Conservation (phyloP, 768 basidiomycete genomes). For the Vararia minispora region DNA sequence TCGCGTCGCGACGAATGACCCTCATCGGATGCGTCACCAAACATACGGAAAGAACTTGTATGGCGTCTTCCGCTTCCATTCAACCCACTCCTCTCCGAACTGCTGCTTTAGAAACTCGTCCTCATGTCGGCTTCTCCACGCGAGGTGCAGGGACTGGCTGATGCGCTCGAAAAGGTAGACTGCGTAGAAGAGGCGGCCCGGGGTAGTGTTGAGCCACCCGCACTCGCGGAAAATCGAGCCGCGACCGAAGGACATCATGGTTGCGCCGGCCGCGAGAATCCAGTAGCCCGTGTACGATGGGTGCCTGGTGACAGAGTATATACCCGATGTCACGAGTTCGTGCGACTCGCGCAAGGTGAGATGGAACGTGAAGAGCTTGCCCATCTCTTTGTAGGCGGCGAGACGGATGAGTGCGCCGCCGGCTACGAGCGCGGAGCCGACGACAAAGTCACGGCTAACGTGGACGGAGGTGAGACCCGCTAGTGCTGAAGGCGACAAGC, state of each 20-base stretch:
- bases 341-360: not conserved
- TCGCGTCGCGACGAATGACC: no score
- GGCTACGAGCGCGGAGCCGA: no score
- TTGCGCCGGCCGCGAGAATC: not conserved
- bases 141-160: not conserved
- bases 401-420: not conserved
- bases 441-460: no score
- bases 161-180: not conserved
- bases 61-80: slow-evolving; percentile 8
- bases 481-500: no score
- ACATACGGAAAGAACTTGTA: slow-evolving; percentile 11
- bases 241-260: not conserved
- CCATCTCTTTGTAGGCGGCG: not conserved
- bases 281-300: not conserved
- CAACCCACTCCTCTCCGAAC: slow-evolving; percentile 12
- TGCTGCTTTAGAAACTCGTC: slow-evolving; percentile 9
- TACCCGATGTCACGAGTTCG: not conserved
- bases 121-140: slow-evolving; percentile 5
- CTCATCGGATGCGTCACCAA: no score
- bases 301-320: not conserved
- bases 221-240: not conserved
- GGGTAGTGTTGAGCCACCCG: not conserved
- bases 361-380: not conserved
- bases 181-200: not conserved
- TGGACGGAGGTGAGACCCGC: no score